A percentile compares a stretch with the other conserved stretches of the same genome.
Conservation (phyloP, 2,329 filamentous ascomycete species). For the Thelonectria rubi region DNA sequence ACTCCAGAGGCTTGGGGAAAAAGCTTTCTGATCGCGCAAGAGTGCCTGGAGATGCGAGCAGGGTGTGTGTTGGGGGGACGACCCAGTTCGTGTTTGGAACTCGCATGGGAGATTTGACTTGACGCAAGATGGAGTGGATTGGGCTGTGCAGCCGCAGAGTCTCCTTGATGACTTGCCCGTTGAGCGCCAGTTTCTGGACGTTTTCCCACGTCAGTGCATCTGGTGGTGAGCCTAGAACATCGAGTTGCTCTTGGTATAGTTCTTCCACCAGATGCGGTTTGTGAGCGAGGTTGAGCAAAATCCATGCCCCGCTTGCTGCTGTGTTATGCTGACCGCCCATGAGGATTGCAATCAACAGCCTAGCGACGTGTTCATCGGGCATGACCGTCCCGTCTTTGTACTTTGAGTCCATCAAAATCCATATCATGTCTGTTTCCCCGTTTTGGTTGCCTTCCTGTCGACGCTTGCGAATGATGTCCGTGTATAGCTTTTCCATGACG, state of each 20-base stretch:
- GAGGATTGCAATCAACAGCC: conserved; percentile 91
- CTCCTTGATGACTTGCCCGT: conserved; percentile 87
- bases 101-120: conserved; percentile 86
- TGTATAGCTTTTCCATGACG: conserved; percentile 82
- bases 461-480: conserved; percentile 79
- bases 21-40: conserved; percentile 74
- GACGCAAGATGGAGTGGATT: conserved; percentile 92
- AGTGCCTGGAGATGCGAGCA: conserved; percentile 86
- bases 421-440: conserved; percentile 78
- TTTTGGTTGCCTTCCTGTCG: conserved; percentile 61
- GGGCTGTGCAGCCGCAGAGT: conserved; percentile 89
- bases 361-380: conserved; percentile 82
- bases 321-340: conserved; percentile 93
- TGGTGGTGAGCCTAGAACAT: conserved; percentile 75
- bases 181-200: conserved; percentile 78
- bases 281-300: conserved; percentile 81
- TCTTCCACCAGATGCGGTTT: conserved; percentile 81
- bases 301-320: conserved; percentile 84
- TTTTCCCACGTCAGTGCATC: conserved; percentile 79
- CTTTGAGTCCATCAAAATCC: conserved; percentile 82
- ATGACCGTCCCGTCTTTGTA: conserved; percentile 83
- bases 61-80: conserved; percentile 80
- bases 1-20: conserved; percentile 82
- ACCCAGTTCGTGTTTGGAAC: conserved; percentile 83
- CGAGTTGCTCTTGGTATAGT: conserved; percentile 80